Evolutionary conservation across 2,329 filamentous ascomycete genomes (phyloP).

Genomic region (Sporothrix variecibatus): DNA sequence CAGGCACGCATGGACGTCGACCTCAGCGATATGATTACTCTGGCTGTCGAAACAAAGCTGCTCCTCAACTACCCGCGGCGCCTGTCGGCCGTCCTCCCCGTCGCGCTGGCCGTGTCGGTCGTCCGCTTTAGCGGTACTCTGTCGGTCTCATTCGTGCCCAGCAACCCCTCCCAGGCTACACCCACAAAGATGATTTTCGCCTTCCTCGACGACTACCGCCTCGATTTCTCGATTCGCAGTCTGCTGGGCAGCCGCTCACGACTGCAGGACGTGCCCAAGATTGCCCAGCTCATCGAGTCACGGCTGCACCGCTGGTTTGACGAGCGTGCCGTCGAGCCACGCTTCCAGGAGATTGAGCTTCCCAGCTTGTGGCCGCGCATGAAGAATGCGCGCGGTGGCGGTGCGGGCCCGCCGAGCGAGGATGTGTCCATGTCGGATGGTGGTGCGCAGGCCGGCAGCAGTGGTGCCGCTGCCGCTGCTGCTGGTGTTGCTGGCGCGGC

Average conservation of each 20-base stretch:
- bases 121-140: conserved; percentile 93
- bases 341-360: conserved; percentile 83
- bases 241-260: conserved; percentile 77
- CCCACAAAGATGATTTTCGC: conserved; percentile 93
- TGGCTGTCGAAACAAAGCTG: conserved; percentile 92
- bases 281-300: conserved; percentile 79
- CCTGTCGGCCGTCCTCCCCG: conserved; percentile 82
- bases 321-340: conserved; percentile 79
- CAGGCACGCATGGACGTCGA: conserved; percentile 98
- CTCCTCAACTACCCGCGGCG: conserved; percentile 93
- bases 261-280: conserved; percentile 84
- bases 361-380: conserved; percentile 83
- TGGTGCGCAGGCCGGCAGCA: not conserved
- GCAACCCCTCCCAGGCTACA: conserved; percentile 65
- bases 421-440: conserved; percentile 25
- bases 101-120: conserved; percentile 87
- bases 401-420: conserved; percentile 24
- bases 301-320: conserved; percentile 85
- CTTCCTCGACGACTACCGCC: conserved; percentile 83
- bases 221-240: conserved; percentile 80
- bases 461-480: not conserved
- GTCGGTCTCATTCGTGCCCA: conserved; percentile 88
- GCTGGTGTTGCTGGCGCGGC: not conserved
- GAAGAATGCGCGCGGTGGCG: conserved; percentile 74
- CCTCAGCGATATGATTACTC: conserved; percentile 89